Evolutionary conservation across 2,329 filamentous ascomycete genomes (phyloP).

Genomic region (Daldinia sp.): DNA sequence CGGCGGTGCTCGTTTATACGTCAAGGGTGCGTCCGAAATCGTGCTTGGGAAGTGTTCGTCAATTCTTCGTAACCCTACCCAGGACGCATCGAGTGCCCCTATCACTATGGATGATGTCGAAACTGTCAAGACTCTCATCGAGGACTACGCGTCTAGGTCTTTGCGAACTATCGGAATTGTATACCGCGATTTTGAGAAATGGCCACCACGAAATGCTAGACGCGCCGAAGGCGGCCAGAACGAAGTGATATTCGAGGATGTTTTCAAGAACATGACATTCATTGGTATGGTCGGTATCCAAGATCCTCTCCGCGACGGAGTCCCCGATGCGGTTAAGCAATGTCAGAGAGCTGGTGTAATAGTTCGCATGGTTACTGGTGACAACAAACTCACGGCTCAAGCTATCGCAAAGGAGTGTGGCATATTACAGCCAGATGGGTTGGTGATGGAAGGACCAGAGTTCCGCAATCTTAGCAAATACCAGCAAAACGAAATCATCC

Average conservation of each 20-base stretch:
- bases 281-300: conserved; percentile 82
- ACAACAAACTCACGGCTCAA: conserved; percentile 82
- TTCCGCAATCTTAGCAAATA: conserved; percentile 78
- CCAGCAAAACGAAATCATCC: conserved; percentile 76
- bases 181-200: conserved; percentile 85
- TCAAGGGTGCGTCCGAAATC: conserved; percentile 76
- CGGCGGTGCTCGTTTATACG: conserved; percentile 66
- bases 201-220: conserved; percentile 78
- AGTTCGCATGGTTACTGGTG: conserved; percentile 87
- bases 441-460: conserved; percentile 82
- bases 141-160: conserved; percentile 81
- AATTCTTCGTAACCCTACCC: conserved; percentile 63
- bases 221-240: conserved; percentile 67
- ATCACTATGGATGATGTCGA: conserved; percentile 67
- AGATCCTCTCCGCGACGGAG: conserved; percentile 80
- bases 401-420: conserved; percentile 84
- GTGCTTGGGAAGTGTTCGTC: conserved; percentile 68
- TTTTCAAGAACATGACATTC: conserved; percentile 76
- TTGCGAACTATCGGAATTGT: conserved; percentile 86
- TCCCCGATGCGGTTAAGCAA: conserved; percentile 77
- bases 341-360: conserved; percentile 83
- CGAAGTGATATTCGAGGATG: conserved; percentile 73
- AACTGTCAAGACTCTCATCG: conserved; percentile 75
- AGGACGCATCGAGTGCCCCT: conserved; percentile 56
- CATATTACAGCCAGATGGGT: conserved; percentile 74